Evolutionary conservation across 176 grass and related monocot species (phyloP), one percentile per base, ranked within the genome.

Genomic region (Zoysia japonica): DNA sequence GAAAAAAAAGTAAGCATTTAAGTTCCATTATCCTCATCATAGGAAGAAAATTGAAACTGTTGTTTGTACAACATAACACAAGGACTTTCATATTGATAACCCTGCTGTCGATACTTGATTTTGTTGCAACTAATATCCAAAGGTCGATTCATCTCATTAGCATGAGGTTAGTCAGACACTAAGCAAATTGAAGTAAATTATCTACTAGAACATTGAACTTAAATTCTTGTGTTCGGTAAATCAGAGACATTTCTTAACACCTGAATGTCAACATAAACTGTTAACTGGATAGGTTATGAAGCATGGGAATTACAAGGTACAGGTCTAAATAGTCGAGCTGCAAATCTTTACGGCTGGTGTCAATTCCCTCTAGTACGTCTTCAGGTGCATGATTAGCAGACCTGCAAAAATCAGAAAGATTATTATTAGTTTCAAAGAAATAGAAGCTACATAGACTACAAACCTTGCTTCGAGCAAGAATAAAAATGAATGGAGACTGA

Each of bases 281-380:
- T 38, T 1, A 52, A 47, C 40, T 80, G 62, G 28, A 11, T 48
- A 35, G 47, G 41, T 12, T 42, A 49, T 17, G 17, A 85, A 55
- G 64, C 15, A 38, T 14, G 80, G 61, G 14, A 19, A 68, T 50
- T 85, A 85, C 84, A 20, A 85, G 84, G 35, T 67, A 80, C 48
- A 85, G 65, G 62, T 85, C 84, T 28, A 85, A 85, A 77, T 68
- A 85, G 28, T 80, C 84, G 35, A 85, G 84, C 52, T 86, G 77
- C 70, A 86, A 80, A 75, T 86, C 77, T 50, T 75, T 28, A 16
- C 80, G 84, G 20, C 77, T 80, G 16, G 12, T 68, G 5, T 5
- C 70, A 51, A 86, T 35, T 67, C 42, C 84, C 16, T 74, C 77
- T 15, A 35, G 17, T 61, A 80, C 84, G 66, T 85, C 84, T 74